These are phyloP conservation scores for Ceraceosorus bombacis DNA, from an alignment of 1,284 basidiomycete species.

Conservation along the genomic window DNA sequence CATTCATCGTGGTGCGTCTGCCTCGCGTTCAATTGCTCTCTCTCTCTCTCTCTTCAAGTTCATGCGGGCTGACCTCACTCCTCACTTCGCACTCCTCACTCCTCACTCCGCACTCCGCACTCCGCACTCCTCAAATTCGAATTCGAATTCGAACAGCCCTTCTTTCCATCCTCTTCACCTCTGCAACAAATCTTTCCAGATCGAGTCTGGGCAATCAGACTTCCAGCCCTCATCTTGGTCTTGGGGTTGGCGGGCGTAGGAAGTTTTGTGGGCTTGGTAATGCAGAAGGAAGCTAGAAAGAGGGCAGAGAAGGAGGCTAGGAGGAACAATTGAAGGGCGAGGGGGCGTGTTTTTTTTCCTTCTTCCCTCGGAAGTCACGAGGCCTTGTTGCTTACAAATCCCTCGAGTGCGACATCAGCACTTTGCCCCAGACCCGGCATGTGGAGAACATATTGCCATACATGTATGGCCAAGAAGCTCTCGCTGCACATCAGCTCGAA, in stretches of 20 bases:
- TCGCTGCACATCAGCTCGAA: too few species aligned
- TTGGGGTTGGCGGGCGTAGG: constrained; percentile 70
- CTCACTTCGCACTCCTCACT: background rate
- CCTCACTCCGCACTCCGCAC: background rate
- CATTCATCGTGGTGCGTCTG: constrained; percentile 65
- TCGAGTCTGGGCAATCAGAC: constrained; percentile 79
- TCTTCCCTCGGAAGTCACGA: too few species aligned
- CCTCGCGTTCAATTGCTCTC: too few species aligned
- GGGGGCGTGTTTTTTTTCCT: too few species aligned
- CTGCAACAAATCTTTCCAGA: constrained; percentile 72
- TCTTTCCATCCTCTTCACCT: constrained; percentile 65
- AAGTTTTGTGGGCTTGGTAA: constrained; percentile 66
- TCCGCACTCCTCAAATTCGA: background rate
- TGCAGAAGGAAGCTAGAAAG: constrained; percentile 66
- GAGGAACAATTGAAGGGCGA: constrained; percentile 7
- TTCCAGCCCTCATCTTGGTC: constrained; percentile 74
- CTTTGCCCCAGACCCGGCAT: too few species aligned
- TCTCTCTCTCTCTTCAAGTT: too few species aligned
- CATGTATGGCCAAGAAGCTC: too few species aligned
- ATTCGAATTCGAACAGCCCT: constrained; percentile 74
- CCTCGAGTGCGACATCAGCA: too few species aligned
- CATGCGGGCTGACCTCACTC: background rate
- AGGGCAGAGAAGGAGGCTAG: constrained; percentile 30
- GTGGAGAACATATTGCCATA: too few species aligned
- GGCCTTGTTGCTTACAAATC: too few species aligned